A percentile compares a stretch with the other conserved stretches of the same genome.
phyloP scores from a whole-genome alignment of 2,329 filamentous ascomycete genomes.

The Phyllosticta citribraziliensis region DNA sequence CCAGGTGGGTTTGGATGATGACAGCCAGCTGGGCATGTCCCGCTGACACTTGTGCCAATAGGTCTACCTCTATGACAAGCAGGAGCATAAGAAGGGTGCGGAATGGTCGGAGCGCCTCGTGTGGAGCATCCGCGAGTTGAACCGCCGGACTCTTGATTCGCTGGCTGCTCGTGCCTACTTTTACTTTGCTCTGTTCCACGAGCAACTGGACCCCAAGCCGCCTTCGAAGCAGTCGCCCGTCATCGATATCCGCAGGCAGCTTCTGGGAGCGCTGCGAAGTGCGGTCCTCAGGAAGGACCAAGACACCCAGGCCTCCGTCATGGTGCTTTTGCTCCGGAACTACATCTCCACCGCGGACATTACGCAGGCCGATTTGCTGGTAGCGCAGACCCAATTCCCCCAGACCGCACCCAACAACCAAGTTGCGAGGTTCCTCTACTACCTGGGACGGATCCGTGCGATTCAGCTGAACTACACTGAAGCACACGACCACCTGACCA shows the following conservation, averaged over 20 bases:
- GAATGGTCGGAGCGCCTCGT: conserved; percentile 77
- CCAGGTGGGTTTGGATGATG: conserved; percentile 22
- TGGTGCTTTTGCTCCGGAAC: conserved; percentile 87
- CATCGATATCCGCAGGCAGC: conserved; percentile 72
- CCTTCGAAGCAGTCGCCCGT: conserved; percentile 83
- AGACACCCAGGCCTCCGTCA: conserved; percentile 94
- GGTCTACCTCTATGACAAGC: conserved; percentile 80
- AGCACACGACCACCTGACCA: conserved; percentile 86
- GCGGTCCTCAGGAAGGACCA: conserved; percentile 95
- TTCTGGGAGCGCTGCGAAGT: conserved; percentile 82
- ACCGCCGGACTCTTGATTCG: conserved; percentile 88
- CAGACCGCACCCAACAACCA: conserved; percentile 94
- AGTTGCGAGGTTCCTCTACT: conserved; percentile 94
- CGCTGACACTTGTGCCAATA: conserved; percentile 35
- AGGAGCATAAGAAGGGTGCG: conserved; percentile 68
- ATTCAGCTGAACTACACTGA: conserved; percentile 97
- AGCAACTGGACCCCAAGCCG: conserved; percentile 77
- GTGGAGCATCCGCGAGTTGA: conserved; percentile 76
- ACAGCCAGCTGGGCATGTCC: not conserved
- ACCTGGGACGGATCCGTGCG: conserved; percentile 88
- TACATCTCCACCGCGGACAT: conserved; percentile 96
- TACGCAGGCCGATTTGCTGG: conserved; percentile 87
- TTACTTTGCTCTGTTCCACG: conserved; percentile 92
- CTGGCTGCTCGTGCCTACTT: conserved; percentile 95
- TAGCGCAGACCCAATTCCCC: conserved; percentile 93